Percentiles rank a stretch among this genome's conserved stretches.
These are phyloP conservation scores for Catenaria anguillulae DNA, from an alignment of 371 early-diverging fungal genomes.

Conservation along the genomic window DNA sequence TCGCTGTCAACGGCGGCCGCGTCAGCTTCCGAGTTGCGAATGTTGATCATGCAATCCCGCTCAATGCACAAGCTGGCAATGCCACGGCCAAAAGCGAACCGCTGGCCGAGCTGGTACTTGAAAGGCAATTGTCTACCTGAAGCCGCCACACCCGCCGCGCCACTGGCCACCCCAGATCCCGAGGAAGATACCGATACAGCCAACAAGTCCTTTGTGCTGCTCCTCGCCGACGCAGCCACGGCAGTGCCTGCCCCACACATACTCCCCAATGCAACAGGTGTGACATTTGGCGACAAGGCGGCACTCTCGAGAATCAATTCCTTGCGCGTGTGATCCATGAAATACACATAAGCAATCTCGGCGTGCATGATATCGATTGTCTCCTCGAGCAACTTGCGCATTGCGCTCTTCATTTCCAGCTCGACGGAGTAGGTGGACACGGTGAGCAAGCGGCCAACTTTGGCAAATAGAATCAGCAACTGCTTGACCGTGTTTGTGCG, in stretches of 20 bases:
- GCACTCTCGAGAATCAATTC: constrained; percentile 18
- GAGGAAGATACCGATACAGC: too few relatives aligned
- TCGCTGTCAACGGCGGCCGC: too few relatives aligned
- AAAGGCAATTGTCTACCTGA: too few relatives aligned
- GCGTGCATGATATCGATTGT: constrained; percentile 14
- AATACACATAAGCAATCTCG: constrained; percentile 19
- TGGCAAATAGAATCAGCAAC: constrained; percentile 21
- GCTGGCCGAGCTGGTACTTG: too few relatives aligned
- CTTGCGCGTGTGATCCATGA: constrained; percentile 18
- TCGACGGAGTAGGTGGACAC: constrained; percentile 20
- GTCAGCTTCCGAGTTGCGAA: constrained; percentile 6
- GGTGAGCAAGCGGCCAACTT: constrained; percentile 20
- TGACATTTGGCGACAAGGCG: too few relatives aligned
- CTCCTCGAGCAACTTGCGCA: constrained; percentile 20
- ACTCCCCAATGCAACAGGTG: too few relatives aligned
- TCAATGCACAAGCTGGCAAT: constrained; percentile 20
- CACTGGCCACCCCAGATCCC: too few relatives aligned
- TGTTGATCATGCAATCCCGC: constrained; percentile 16
- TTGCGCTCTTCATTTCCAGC: constrained; percentile 17
- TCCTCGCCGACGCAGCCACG: too few relatives aligned
- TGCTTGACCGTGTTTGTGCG: constrained; percentile 18
- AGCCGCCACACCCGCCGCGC: too few relatives aligned
- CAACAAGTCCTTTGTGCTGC: too few relatives aligned
- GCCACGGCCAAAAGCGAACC: constrained; percentile 15
- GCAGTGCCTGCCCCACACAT: too few relatives aligned